phyloP scores from a whole-genome alignment of 371 early-diverging fungal genomes.

The Lichtheimia hyalospora region DNA sequence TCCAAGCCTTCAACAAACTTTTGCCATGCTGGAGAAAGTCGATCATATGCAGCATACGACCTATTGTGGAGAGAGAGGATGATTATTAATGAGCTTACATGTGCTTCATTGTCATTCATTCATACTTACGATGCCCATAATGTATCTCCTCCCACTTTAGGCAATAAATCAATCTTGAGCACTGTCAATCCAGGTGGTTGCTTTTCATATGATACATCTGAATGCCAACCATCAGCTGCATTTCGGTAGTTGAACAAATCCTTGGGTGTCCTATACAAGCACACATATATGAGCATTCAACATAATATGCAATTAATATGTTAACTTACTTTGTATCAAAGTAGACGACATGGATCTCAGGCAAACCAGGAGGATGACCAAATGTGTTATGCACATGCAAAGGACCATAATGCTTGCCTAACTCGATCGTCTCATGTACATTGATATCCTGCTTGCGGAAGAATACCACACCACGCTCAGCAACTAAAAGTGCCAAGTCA shows the following conservation, averaged over 20 bases:
- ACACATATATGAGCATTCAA: no score
- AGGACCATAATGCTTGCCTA: conserved; percentile 54
- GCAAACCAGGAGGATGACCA: conserved; percentile 27
- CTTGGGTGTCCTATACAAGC: conserved; percentile 31
- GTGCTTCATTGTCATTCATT: no score
- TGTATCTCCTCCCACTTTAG: conserved; percentile 64
- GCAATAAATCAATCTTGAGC: conserved; percentile 51
- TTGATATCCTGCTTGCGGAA: conserved; percentile 61
- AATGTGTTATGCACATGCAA: conserved; percentile 58
- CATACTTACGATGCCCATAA: conserved; percentile 59
- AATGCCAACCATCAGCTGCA: conserved; percentile 57
- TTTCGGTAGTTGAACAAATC: conserved; percentile 47
- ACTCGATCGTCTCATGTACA: conserved; percentile 47
- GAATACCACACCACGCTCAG: conserved; percentile 66
- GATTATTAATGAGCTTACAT: no score
- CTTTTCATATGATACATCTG: conserved; percentile 62
- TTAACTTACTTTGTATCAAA: conserved; percentile 15
- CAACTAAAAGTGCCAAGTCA: conserved; percentile 57
- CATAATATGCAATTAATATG: no score
- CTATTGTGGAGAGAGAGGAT: no score
- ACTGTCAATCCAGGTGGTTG: conserved; percentile 59
- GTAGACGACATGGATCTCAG: conserved; percentile 25
- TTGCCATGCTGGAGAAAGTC: conserved; percentile 55
- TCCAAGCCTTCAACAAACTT: conserved; percentile 59
- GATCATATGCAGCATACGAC: conserved; percentile 65